Conservation (phyloP, 352 stramenopile species). For the Phytophthora sojae region DNA sequence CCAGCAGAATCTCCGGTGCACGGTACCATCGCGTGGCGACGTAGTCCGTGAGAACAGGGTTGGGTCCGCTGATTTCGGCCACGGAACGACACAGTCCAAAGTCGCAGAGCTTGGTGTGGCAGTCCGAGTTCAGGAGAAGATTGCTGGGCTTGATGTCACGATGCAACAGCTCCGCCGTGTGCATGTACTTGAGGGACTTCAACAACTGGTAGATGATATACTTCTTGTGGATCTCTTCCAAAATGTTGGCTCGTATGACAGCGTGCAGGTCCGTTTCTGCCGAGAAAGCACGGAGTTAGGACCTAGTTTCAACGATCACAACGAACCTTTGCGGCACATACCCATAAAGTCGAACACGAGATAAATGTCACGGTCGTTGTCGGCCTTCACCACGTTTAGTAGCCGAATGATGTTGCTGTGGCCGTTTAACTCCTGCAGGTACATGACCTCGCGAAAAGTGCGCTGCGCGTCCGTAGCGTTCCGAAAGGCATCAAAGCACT, state of each 20-base stretch:
- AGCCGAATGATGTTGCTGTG: constrained; percentile 96
- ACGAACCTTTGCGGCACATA: constrained; percentile 32
- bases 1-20: constrained; percentile 95
- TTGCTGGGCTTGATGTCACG: constrained; percentile 98
- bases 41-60: constrained; percentile 95
- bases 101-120: constrained; percentile 96
- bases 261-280: constrained; percentile 96
- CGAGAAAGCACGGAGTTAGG: background rate
- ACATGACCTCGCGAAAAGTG: constrained; percentile 97
- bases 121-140: constrained; percentile 95
- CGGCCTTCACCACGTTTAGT: constrained; percentile 94
- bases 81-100: constrained; percentile 96
- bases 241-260: constrained; percentile 95
- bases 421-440: constrained; percentile 92
- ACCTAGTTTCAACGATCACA: background rate
- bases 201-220: constrained; percentile 98
- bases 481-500: constrained; percentile 97
- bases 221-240: constrained; percentile 97
- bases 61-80: constrained; percentile 81
- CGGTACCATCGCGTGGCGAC: constrained; percentile 97
- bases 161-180: constrained; percentile 95
- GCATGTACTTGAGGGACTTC: constrained; percentile 97
- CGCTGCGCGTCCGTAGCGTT: constrained; percentile 95
- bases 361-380: constrained; percentile 97
- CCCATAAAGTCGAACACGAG: constrained; percentile 97